Conservation (phyloP, 768 basidiomycete species). For the Mycena metata region DNA sequence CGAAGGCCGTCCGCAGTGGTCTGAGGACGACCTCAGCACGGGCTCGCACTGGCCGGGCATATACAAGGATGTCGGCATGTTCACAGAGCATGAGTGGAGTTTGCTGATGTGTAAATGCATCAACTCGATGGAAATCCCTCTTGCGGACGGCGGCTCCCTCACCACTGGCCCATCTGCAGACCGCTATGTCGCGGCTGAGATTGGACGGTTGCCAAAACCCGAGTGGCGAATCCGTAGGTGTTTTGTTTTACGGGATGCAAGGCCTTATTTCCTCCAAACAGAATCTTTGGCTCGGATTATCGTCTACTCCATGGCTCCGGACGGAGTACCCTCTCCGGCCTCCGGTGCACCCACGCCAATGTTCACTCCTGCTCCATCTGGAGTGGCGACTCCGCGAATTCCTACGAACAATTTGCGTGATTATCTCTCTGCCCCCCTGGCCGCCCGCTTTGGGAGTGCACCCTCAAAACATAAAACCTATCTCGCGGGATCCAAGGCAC, state of each 20-base stretch:
- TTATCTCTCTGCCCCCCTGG: conserved; percentile 70
- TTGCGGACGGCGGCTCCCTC: conserved; percentile 80
- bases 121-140: conserved; percentile 83
- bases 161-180: conserved; percentile 85
- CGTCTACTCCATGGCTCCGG: conserved; percentile 88
- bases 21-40: conserved; percentile 56
- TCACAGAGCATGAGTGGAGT: conserved; percentile 87
- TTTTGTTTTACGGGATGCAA: conserved; percentile 24
- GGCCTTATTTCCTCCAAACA: conserved; percentile 42
- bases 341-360: conserved; percentile 81
- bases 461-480: conserved; percentile 64
- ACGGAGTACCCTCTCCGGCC: conserved; percentile 66
- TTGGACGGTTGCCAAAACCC: conserved; percentile 78
- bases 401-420: conserved; percentile 62
- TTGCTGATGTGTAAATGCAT: conserved; percentile 92
- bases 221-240: conserved; percentile 73
- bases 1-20: conserved; percentile 72
- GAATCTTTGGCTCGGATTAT: conserved; percentile 88
- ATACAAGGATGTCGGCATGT: conserved; percentile 89
- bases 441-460: conserved; percentile 51
- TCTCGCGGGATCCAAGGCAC: conserved; percentile 86
- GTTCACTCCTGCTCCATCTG: conserved; percentile 78
- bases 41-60: conserved; percentile 75
- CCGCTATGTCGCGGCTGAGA: conserved; percentile 78
- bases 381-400: conserved; percentile 68